A percentile compares a stretch with the other conserved stretches of the same genome.
Conservation (phyloP, 192 early-diverging fungal genomes). For the Chytriomyces confervae region DNA sequence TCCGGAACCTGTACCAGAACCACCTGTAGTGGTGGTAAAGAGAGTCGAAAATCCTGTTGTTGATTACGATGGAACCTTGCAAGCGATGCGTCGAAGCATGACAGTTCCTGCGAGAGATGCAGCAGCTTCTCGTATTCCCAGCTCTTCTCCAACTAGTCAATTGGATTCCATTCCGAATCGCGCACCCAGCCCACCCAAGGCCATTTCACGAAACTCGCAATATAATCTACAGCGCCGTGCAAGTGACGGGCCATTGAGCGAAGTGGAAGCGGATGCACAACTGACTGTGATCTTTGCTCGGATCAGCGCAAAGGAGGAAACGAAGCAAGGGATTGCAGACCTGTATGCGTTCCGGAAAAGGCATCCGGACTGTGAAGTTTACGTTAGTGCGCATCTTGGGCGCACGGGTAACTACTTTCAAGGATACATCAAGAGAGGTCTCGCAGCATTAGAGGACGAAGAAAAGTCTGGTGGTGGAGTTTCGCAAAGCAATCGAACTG, state of each 20-base stretch:
- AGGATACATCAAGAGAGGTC: constrained; percentile 75
- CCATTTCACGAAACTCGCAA: constrained; percentile 8
- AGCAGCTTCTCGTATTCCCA: neutral
- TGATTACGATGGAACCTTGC: constrained; percentile 17
- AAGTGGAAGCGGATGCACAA: constrained; percentile 68
- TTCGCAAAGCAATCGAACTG: neutral
- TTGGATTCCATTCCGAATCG: neutral
- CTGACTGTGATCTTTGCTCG: constrained; percentile 75
- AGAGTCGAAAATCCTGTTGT: neutral
- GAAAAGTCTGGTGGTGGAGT: constrained; percentile 18
- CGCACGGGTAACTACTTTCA: constrained; percentile 74
- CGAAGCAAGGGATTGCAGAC: constrained; percentile 75
- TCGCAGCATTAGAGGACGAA: constrained; percentile 46
- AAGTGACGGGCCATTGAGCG: constrained; percentile 36
- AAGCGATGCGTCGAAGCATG: constrained; percentile 2
- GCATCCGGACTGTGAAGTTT: constrained; percentile 67
- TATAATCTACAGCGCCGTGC: constrained; percentile 16
- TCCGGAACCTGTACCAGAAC: neutral
- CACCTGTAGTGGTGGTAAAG: neutral
- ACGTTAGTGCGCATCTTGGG: constrained; percentile 65
- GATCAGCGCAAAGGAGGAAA: constrained; percentile 70
- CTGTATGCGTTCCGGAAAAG: constrained; percentile 78
- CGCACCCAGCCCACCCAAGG: constrained; percentile 7
- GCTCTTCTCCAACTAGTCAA: neutral
- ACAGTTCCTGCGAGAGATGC: neutral